These are phyloP conservation scores for Pseudogymnoascus sp. DNA, from an alignment of 2,329 filamentous ascomycete genomes.

Conservation along the genomic window DNA sequence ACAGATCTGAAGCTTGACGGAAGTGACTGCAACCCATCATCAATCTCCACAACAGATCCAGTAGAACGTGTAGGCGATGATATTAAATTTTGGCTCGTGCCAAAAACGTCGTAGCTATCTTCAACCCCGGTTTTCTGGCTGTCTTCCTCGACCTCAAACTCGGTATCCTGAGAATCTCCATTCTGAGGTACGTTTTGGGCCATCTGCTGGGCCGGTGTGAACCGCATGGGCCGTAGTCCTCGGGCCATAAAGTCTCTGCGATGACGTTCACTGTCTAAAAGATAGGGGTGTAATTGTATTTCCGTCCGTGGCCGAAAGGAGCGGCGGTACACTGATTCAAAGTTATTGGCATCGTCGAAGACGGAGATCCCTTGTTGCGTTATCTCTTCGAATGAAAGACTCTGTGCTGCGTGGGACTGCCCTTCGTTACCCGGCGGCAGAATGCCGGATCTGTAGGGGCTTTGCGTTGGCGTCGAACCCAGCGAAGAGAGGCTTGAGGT, in stretches of 20 bases:
- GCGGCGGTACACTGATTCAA: conserved; percentile 14
- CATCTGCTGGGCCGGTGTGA: conserved; percentile 22
- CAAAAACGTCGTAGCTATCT: neutral
- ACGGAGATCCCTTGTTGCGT: neutral
- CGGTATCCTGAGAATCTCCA: conserved; percentile 21
- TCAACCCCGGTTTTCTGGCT: conserved; percentile 18
- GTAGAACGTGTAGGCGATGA: neutral
- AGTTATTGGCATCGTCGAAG: neutral
- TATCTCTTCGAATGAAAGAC: neutral
- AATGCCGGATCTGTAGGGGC: neutral
- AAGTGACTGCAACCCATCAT: neutral
- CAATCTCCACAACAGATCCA: neutral
- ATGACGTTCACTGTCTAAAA: conserved; percentile 28
- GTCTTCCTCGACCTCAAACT: conserved; percentile 21
- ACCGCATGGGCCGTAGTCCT: conserved; percentile 24
- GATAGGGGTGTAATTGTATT: conserved; percentile 29
- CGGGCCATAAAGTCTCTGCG: conserved; percentile 24
- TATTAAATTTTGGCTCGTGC: neutral
- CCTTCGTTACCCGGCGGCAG: neutral
- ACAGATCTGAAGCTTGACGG: neutral
- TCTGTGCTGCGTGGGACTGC: neutral
- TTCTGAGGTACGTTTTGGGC: conserved; percentile 13
- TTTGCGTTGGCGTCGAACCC: conserved; percentile 14
- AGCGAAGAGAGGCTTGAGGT: conserved; percentile 25
- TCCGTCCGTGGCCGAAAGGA: conserved; percentile 25